Percentiles rank a stretch among this genome's conserved stretches.
These are phyloP conservation scores for Lactifluus echinatus DNA, from an alignment of 768 basidiomycete species.

Conservation along the genomic window DNA sequence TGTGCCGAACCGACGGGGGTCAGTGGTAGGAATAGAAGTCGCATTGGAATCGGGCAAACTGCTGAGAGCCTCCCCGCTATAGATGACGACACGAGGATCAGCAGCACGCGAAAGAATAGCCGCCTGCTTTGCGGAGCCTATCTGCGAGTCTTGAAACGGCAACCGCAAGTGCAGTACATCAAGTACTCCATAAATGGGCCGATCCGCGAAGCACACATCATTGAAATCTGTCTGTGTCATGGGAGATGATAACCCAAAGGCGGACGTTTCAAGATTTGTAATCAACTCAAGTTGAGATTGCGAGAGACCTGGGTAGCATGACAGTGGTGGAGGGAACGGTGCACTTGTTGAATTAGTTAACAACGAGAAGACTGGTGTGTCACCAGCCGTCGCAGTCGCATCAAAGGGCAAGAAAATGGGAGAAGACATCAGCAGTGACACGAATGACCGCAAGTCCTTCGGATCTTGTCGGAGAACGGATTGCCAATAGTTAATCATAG, in stretches of 20 bases:
- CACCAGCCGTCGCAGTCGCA: conserved; percentile 31
- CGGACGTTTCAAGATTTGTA: conserved; percentile 39
- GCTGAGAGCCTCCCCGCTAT: conserved; percentile 43
- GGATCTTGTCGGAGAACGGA: conserved; percentile 39
- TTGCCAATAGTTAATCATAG: conserved; percentile 48
- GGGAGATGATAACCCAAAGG: conserved; percentile 40
- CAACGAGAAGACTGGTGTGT: conserved; percentile 30
- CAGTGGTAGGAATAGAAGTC: conserved; percentile 28
- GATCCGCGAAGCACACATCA: conserved; percentile 42
- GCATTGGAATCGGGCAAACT: conserved; percentile 34
- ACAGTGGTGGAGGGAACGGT: conserved; percentile 49
- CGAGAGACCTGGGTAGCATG: conserved; percentile 50
- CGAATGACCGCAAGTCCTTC: conserved; percentile 38
- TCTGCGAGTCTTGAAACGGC: conserved; percentile 42
- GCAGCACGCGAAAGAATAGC: conserved; percentile 38
- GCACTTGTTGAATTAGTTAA: conserved; percentile 34
- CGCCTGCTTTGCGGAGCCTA: conserved; percentile 41
- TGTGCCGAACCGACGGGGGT: conserved; percentile 51
- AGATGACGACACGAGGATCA: conserved; percentile 41
- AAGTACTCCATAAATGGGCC: conserved; percentile 57
- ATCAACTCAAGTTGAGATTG: conserved; percentile 34
- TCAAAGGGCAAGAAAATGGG: conserved; percentile 53
- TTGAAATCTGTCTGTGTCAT: conserved; percentile 34
- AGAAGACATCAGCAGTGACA: conserved; percentile 37
- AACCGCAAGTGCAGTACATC: conserved; percentile 49